Evolutionary conservation across 805 yeast species (phyloP).

Genomic region (Yarrowia sp.): DNA sequence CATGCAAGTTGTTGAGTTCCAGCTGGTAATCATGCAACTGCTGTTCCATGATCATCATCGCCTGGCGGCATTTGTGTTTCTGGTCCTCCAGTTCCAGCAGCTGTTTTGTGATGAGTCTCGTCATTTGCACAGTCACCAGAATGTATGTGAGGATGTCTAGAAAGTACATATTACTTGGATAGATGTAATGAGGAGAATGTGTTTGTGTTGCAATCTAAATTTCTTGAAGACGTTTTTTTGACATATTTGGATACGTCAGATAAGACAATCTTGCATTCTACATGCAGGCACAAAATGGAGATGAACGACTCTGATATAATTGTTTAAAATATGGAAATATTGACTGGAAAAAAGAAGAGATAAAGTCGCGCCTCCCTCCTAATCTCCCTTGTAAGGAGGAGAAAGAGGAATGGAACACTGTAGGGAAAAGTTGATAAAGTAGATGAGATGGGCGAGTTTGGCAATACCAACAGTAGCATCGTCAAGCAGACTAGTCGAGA

Average conservation of each 20-base stretch:
- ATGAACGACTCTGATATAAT: no score
- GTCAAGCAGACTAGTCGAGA: neutral
- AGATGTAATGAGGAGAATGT: neutral
- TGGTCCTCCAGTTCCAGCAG: slow-evolving; percentile 20
- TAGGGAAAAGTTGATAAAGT: slow-evolving; percentile 15
- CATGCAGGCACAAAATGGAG: neutral
- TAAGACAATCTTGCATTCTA: neutral
- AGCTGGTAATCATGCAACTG: slow-evolving; percentile 9
- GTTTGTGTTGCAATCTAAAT: neutral
- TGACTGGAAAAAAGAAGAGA: neutral
- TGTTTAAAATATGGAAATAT: neutral
- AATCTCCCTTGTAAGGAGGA: neutral
- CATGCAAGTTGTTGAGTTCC: neutral
- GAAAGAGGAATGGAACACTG: slow-evolving; percentile 19
- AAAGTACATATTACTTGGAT: neutral
- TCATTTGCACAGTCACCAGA: neutral
- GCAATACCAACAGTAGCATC: neutral
- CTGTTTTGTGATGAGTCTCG: slow-evolving; percentile 1
- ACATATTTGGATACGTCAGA: neutral
- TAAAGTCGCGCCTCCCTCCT: no score
- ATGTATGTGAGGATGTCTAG: neutral
- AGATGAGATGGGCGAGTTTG: slow-evolving; percentile 3
- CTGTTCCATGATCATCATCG: slow-evolving; percentile 16
- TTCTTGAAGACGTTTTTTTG: neutral
- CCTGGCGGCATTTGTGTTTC: slow-evolving; percentile 21